Percentiles rank a stretch among this genome's conserved stretches.
These are phyloP conservation scores for Rhododendron molle DNA, from an alignment of 148 eudicot genomes.

Conservation along the genomic window DNA sequence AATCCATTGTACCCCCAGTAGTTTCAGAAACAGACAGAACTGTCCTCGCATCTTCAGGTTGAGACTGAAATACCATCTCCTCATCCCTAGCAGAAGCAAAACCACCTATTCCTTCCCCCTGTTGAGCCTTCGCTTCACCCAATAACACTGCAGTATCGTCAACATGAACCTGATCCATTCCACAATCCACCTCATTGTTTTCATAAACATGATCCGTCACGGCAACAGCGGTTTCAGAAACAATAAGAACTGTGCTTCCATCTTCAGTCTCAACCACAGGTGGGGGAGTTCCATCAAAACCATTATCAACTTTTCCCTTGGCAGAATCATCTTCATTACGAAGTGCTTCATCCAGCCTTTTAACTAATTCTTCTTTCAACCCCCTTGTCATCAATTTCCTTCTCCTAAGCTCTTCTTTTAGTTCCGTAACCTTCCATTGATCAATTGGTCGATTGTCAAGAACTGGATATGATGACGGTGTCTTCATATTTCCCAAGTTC, in stretches of 20 bases:
- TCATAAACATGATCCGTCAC: constrained; percentile 1
- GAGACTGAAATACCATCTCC: constrained; percentile 7
- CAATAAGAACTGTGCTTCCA: constrained; percentile 4
- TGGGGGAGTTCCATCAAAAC: constrained; percentile 14
- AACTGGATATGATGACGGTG: constrained; percentile 51
- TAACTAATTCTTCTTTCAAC: constrained; percentile 76
- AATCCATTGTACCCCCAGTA: constrained; percentile 11
- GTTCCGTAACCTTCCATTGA: constrained; percentile 88
- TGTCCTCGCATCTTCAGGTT: neutral
- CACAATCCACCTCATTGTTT: constrained; percentile 16
- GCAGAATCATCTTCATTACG: constrained; percentile 44
- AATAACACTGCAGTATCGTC: constrained; percentile 20
- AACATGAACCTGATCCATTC: constrained; percentile 13
- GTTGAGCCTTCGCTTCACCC: constrained; percentile 20
- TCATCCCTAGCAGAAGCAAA: constrained; percentile 22
- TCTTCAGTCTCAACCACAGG: constrained; percentile 24
- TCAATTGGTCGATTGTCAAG: constrained; percentile 77
- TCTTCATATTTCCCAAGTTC: constrained; percentile 19
- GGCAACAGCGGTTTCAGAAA: neutral
- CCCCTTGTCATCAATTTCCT: constrained; percentile 69
- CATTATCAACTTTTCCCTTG: constrained; percentile 25
- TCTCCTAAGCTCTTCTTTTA: constrained; percentile 87
- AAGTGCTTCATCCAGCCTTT: constrained; percentile 65
- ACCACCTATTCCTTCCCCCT: constrained; percentile 21
- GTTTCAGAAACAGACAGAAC: constrained; percentile 15